A percentile compares a stretch with the other conserved stretches of the same genome.
Conservation (phyloP, 108 stramenopile species). For the Fistulifera solaris region DNA sequence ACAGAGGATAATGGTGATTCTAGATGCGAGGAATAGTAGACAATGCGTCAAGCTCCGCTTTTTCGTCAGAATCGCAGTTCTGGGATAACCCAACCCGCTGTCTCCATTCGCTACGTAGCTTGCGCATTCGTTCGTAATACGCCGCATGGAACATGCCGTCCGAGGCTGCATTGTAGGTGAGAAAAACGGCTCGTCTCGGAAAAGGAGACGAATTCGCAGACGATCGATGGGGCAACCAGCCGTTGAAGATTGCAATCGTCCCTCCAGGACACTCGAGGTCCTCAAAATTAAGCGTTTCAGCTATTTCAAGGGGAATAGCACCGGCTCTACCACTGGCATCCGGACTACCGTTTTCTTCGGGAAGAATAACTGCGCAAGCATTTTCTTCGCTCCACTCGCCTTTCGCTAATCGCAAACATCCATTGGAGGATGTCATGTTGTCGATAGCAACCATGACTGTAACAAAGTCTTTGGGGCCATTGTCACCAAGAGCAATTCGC, state of each 20-base stretch:
- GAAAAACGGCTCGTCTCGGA: constrained; percentile 53
- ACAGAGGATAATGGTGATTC: not conserved
- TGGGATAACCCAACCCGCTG: constrained; percentile 17
- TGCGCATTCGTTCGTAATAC: constrained; percentile 47
- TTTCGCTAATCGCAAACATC: constrained; percentile 46
- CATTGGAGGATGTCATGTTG: constrained; percentile 46
- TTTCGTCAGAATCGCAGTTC: constrained; percentile 13
- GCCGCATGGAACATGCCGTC: constrained; percentile 42
- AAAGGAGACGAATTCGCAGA: constrained; percentile 32
- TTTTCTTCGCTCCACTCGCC: constrained; percentile 36
- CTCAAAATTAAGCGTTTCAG: constrained; percentile 31
- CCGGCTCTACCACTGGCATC: constrained; percentile 58
- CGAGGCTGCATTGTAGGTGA: constrained; percentile 51
- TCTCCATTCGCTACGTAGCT: constrained; percentile 26
- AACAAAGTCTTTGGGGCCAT: constrained; percentile 36
- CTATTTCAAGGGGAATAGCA: constrained; percentile 32
- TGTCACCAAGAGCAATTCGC: constrained; percentile 30
- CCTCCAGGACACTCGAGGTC: constrained; percentile 38
- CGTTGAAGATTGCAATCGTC: constrained; percentile 34
- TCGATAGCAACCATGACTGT: constrained; percentile 73
- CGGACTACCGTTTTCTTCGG: constrained; percentile 37
- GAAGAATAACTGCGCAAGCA: constrained; percentile 18
- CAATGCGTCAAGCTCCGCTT: constrained; percentile 27
- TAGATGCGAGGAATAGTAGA: constrained; percentile 32
- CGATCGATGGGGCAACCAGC: constrained; percentile 55